Evolutionary conservation across 2,329 filamentous ascomycete genomes (phyloP).

Genomic region (Penicillium verrucosum): DNA sequence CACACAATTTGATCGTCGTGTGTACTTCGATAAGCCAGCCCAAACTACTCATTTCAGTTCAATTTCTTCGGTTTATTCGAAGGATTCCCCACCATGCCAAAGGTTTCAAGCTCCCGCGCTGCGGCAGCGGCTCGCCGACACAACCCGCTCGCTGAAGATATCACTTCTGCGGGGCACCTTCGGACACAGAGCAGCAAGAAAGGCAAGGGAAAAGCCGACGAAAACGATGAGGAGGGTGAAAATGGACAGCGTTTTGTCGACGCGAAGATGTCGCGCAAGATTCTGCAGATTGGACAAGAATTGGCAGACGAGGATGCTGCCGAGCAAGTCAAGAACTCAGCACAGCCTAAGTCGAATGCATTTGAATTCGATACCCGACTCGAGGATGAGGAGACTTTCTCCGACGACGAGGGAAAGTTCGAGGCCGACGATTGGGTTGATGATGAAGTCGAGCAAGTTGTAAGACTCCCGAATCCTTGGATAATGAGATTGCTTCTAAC

Average conservation of each 20-base stretch:
- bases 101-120: constrained; percentile 61
- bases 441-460: constrained; percentile 56
- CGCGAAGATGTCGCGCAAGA: constrained; percentile 81
- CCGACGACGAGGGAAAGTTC: constrained; percentile 54
- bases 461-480: constrained; percentile 22
- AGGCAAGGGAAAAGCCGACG: constrained; percentile 59
- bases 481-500: constrained; percentile 12
- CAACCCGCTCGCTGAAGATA: constrained; percentile 87
- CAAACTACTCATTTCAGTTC: neutral
- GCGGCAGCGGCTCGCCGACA: constrained; percentile 65
- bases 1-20: constrained; percentile 35
- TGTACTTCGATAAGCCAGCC: constrained; percentile 9
- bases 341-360: constrained; percentile 54
- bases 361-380: constrained; percentile 81
- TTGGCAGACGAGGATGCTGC: constrained; percentile 76
- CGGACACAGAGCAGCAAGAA: constrained; percentile 71
- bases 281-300: constrained; percentile 84
- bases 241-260: constrained; percentile 74
- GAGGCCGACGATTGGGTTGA: constrained; percentile 68
- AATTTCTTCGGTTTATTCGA: neutral
- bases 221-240: constrained; percentile 54
- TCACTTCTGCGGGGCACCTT: constrained; percentile 66
- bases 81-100: constrained; percentile 63
- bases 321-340: constrained; percentile 42
- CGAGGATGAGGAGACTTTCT: constrained; percentile 52